Conservation (phyloP, 2,329 filamentous ascomycete genomes). For the Orbilia oligospora region DNA sequence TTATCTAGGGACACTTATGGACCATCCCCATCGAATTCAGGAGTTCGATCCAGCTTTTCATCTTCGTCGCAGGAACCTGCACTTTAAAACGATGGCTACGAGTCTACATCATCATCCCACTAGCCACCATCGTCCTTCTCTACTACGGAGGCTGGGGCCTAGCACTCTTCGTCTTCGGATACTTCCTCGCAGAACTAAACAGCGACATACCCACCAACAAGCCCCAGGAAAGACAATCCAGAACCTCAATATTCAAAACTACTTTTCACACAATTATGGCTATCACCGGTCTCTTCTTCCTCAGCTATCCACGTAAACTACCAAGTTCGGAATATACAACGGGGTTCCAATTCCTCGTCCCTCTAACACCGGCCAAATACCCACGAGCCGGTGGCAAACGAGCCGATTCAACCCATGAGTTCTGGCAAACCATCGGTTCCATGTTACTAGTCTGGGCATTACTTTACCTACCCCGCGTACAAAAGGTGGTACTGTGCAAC, state of each 20-base stretch:
- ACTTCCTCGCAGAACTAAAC: slow-evolving; percentile 45
- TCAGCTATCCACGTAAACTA: slow-evolving; percentile 68
- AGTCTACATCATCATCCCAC: slow-evolving; percentile 25
- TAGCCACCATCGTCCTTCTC: slow-evolving; percentile 6
- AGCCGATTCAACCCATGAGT: slow-evolving; percentile 20
- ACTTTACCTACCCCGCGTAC: slow-evolving; percentile 39
- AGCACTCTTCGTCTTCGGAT: slow-evolving; percentile 45
- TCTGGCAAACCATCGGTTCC: slow-evolving; percentile 38
- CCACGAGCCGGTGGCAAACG: slow-evolving; percentile 15
- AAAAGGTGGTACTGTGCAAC: slow-evolving; percentile 34
- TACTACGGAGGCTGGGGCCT: slow-evolving; percentile 21
- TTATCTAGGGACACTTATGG: slow-evolving; percentile 65
- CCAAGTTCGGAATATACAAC: slow-evolving; percentile 64
- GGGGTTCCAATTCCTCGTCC: slow-evolving; percentile 30
- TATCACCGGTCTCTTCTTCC: slow-evolving; percentile 72
- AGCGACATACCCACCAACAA: slow-evolving; percentile 35
- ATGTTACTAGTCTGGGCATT: slow-evolving; percentile 40
- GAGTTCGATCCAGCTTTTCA: slow-evolving; percentile 37
- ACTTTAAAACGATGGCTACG: slow-evolving; percentile 31
- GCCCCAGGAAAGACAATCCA: slow-evolving; percentile 3
- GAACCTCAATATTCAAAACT: slow-evolving; percentile 8
- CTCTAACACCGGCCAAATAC: slow-evolving; percentile 33
- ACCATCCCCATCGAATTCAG: slow-evolving; percentile 48
- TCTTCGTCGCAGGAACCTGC: slow-evolving; percentile 35
- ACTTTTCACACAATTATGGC: slow-evolving; percentile 69